Evolutionary conservation across 2,329 filamentous ascomycete genomes (phyloP).

Genomic region (Exophiala lecanii-corni): DNA sequence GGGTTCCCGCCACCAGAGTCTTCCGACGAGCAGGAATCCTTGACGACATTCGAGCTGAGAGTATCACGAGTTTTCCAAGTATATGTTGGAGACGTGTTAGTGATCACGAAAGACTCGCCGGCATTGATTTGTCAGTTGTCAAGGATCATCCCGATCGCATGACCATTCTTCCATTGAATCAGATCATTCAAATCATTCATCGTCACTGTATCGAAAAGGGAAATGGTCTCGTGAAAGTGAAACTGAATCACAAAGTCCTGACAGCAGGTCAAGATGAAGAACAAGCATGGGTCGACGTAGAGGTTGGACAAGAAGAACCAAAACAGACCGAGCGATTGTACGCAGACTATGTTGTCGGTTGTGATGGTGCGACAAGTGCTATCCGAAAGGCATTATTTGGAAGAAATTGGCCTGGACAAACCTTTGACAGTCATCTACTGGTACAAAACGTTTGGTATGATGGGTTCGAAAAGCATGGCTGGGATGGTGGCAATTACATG

Average conservation of each 20-base stretch:
- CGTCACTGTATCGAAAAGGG: conserved; percentile 10
- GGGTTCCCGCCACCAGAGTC: conserved; percentile 53
- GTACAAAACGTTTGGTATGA: conserved; percentile 19
- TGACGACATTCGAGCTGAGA: conserved; percentile 42
- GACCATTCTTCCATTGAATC: conserved; percentile 15
- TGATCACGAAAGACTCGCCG: conserved; percentile 9
- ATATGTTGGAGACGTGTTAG: conserved; percentile 14
- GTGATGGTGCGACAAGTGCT: conserved; percentile 40
- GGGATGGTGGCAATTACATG: conserved; percentile 43
- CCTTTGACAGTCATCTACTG: conserved; percentile 17
- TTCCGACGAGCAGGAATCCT: conserved; percentile 55
- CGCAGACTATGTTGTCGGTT: conserved; percentile 39
- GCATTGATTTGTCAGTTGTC: conserved; percentile 13
- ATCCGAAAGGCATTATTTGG: conserved; percentile 33
- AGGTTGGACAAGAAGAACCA: conserved; percentile 1
- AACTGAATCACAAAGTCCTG: conserved; percentile 42
- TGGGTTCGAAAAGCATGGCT: conserved; percentile 19
- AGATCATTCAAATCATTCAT: conserved; percentile 15
- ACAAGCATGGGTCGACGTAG: conserved; percentile 18
- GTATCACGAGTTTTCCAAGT: conserved; percentile 15
- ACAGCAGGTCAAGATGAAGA: conserved; percentile 21
- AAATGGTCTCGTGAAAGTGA: conserved; percentile 29
- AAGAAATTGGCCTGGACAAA: conserved; percentile 22
- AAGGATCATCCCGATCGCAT: conserved; percentile 14
- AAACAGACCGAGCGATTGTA: conserved; percentile 12